Evolutionary conservation across 495 filamentous ascomycete genomes (phyloP), one percentile per base, ranked within the genome.

Genomic region (Xylaria intraflava): DNA sequence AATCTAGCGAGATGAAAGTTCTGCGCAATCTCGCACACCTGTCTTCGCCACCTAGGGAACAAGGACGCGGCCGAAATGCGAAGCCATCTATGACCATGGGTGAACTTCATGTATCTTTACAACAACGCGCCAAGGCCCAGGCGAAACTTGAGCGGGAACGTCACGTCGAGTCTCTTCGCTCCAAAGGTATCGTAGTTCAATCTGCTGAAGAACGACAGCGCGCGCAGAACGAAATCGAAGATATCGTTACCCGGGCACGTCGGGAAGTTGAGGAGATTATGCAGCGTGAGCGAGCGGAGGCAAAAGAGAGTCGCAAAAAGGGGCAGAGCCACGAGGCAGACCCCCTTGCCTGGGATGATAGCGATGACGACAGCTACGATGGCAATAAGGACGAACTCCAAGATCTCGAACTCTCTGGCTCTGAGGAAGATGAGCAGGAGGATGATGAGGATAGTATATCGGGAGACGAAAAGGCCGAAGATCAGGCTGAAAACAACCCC

Each of bases 131-230:
- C 0, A 80, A 88, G 30, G 75, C 84, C 56, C 93, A 99, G 69
- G 94, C 91, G 36, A 78, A 79, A 20, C 68, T 79, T 29, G 90
- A 91, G 63, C 78, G 89, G n/a, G 82, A 83, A 40, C 85, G 89
- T 58, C 85, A 84, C 51, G 78, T 97, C 14, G 81, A 88, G 53
- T 81, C 86, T 53, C 74, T 97, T 22, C 77, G 79, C 49, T 83
- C 84, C 17, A 87, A 85, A 64, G 93, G 93, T 27, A 76, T 97
- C 14, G 72, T 86, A 38, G 74, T 96, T n/a, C 85, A 88, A 58
- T 95, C 88, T 1, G 80, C 83, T 4, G 93, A 95, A 66, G 90
- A 99, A 59, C 78, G 88, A 52, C 84, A 87, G 57, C 82, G 83
- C 11, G 85, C 92, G 64, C 59, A 81, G 63, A 83, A 85, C 23